These are phyloP conservation scores for Pyrus hybrid DNA, from an alignment of 331 rosid genomes.

Conservation along the genomic window DNA sequence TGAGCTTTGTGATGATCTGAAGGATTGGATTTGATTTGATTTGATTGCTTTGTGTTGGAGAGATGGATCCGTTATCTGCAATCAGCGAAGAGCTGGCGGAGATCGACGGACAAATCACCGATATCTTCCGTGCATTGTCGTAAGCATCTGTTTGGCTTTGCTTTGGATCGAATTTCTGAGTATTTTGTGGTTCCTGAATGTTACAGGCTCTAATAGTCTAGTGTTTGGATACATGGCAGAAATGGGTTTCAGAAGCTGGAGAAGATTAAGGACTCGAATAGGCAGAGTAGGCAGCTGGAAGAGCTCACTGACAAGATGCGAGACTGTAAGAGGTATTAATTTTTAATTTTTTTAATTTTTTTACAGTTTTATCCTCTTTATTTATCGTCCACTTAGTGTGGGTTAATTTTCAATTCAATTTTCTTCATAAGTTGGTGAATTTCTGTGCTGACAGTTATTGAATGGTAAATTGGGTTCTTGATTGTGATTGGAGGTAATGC, in stretches of 20 bases:
- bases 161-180: not conserved
- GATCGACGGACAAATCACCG: conserved; percentile 69
- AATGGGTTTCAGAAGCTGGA: conserved; percentile 96
- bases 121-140: conserved; percentile 68
- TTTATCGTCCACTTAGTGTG: no score
- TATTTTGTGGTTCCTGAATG: not conserved
- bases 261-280: conserved; percentile 73
- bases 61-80: conserved; percentile 64
- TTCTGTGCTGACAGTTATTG: no score
- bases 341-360: no score
- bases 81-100: conserved; percentile 87
- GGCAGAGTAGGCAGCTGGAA: conserved; percentile 76
- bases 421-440: no score
- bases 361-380: no score
- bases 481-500: no score
- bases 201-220: not conserved
- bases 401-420: no score
- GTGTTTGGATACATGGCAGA: conserved; percentile 24
- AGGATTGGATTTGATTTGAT: not conserved
- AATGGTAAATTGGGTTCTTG: no score
- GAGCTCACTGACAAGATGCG: conserved; percentile 86
- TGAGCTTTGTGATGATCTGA: not conserved
- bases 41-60: not conserved
- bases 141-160: conserved; percentile 13
- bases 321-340: conserved; percentile 64